A percentile compares a stretch with the other conserved stretches of the same genome.
Conservation (phyloP, 2,329 filamentous ascomycete genomes). For the Atkinsonella texensis region DNA sequence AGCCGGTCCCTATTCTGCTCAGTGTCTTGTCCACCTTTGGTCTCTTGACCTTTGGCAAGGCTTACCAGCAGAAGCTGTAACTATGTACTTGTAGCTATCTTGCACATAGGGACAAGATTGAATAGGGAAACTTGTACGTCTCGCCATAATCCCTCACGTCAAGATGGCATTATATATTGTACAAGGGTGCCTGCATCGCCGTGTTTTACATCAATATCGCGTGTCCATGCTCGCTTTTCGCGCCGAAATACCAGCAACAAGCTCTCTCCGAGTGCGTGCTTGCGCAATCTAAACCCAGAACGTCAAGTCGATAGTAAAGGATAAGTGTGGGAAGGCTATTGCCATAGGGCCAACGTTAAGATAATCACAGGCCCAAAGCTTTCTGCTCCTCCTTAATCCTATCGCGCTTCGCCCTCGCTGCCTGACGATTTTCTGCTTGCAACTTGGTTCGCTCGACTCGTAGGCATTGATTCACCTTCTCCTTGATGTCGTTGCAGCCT, state of each 20-base stretch:
- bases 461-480: slow-evolving; percentile 73
- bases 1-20: slow-evolving; percentile 72
- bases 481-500: slow-evolving; percentile 80
- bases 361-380: slow-evolving; percentile 24
- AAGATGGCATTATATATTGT: not conserved
- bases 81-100: not conserved
- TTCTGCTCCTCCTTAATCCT: slow-evolving; percentile 64
- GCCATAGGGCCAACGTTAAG: not conserved
- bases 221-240: not conserved
- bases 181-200: not conserved
- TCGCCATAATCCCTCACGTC: not conserved
- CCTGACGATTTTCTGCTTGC: slow-evolving; percentile 61
- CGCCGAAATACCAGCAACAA: not conserved
- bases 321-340: not conserved
- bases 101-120: not conserved
- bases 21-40: slow-evolving; percentile 72
- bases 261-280: not conserved
- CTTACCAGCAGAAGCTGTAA: slow-evolving; percentile 36
- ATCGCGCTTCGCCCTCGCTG: slow-evolving; percentile 55
- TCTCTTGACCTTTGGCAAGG: slow-evolving; percentile 65
- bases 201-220: not conserved
- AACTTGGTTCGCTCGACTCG: slow-evolving; percentile 67
- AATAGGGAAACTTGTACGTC: not conserved
- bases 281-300: not conserved
- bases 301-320: not conserved